Conservation (phyloP, 805 yeast genomes). For the Lipomyces chichibuensis region DNA sequence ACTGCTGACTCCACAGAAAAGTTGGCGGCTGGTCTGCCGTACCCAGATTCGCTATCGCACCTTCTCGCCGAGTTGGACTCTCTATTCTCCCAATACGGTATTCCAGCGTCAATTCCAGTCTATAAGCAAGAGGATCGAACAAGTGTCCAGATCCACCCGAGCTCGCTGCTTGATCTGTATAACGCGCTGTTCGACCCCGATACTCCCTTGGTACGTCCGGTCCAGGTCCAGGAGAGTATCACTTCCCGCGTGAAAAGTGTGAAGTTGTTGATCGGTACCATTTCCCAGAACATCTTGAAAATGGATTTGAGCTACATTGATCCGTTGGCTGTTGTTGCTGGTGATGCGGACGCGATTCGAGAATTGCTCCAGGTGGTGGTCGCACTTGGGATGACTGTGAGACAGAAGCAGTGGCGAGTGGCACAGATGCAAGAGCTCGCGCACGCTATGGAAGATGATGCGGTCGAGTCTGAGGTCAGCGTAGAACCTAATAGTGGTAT, state of each 20-base stretch:
- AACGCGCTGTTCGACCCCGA: slow-evolving; percentile 14
- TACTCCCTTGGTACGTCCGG: slow-evolving; percentile 11
- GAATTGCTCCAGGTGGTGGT: slow-evolving; percentile 19
- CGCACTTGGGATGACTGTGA: slow-evolving; percentile 22
- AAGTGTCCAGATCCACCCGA: slow-evolving; percentile 11
- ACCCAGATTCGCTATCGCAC: not conserved
- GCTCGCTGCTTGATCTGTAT: slow-evolving; percentile 19
- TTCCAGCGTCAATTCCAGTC: not conserved
- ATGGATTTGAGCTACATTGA: slow-evolving; percentile 21
- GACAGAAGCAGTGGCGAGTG: slow-evolving; percentile 1
- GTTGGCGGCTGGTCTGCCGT: not conserved
- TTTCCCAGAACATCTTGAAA: slow-evolving; percentile 23
- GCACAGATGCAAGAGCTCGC: not conserved
- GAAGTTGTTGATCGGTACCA: slow-evolving; percentile 25
- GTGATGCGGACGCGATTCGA: slow-evolving; percentile 13
- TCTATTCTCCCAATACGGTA: not conserved
- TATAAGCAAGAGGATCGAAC: not conserved
- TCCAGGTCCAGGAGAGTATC: slow-evolving; percentile 17
- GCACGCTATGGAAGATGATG: slow-evolving; percentile 4
- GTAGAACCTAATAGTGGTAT: slow-evolving; percentile 27
- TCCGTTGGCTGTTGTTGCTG: slow-evolving; percentile 23
- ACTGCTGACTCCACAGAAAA: not conserved
- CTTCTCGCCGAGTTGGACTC: not conserved
- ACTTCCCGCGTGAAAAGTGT: slow-evolving; percentile 21
- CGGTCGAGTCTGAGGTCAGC: slow-evolving; percentile 13